phyloP scores from a whole-genome alignment of 495 filamentous ascomycete genomes.

The Xanthoparmelia taractica region DNA sequence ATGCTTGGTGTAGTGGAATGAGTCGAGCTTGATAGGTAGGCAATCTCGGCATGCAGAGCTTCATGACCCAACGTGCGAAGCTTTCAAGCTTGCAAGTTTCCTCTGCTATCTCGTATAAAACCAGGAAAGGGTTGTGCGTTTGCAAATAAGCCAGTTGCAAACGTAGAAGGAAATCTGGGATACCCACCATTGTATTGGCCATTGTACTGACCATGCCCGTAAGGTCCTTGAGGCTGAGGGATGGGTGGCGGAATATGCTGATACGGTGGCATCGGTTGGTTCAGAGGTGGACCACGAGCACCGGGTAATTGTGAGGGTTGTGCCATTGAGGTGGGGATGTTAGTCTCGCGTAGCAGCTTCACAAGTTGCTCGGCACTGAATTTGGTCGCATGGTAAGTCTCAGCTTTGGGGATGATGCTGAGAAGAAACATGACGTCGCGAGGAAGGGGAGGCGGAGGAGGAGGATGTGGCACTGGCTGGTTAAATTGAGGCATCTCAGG shows the following conservation, averaged over 20 bases:
- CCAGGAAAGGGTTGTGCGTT: background rate
- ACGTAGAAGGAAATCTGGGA: constrained; percentile 4
- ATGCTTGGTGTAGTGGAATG: background rate
- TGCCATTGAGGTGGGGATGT: constrained; percentile 51
- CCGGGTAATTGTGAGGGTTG: constrained; percentile 12
- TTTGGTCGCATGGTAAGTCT: constrained; percentile 56
- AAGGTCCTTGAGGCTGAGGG: constrained; percentile 12
- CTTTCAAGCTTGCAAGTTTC: background rate
- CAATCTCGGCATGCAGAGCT: too few species aligned
- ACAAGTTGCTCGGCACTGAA: constrained; percentile 69
- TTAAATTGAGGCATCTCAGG: constrained; percentile 26
- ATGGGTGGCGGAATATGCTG: constrained; percentile 35
- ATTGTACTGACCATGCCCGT: constrained; percentile 12
- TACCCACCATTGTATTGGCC: constrained; percentile 19
- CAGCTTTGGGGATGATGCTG: constrained; percentile 70
- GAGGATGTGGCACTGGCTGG: constrained; percentile 27
- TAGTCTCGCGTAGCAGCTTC: constrained; percentile 57
- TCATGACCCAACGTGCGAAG: background rate
- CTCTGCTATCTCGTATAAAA: background rate
- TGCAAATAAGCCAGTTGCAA: background rate
- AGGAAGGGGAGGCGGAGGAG: constrained; percentile 51
- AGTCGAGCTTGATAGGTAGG: background rate
- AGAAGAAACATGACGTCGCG: constrained; percentile 73
- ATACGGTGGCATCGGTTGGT: constrained; percentile 20
- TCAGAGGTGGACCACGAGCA: constrained; percentile 25